Evolutionary conservation across 129 eudicot genomes (phyloP).

Genomic region (Helianthus annuus): DNA sequence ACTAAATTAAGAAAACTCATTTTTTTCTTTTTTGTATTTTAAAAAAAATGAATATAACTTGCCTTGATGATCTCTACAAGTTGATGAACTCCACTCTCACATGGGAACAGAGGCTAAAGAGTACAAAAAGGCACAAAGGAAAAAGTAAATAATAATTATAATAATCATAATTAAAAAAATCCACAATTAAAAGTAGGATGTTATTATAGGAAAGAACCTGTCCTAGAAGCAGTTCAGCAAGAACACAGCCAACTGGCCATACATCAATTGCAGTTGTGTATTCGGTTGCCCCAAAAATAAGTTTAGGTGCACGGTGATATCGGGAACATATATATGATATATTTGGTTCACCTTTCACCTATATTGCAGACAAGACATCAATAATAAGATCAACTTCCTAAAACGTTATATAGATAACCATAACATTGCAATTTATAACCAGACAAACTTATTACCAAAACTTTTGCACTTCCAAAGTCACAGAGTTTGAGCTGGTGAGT

Average conservation of each 20-base stretch:
- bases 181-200: background rate
- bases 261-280: conserved; percentile 77
- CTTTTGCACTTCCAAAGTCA: conserved; percentile 95
- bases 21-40: too few species aligned
- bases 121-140: too few species aligned
- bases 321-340: conserved; percentile 92
- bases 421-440: conserved; percentile 4
- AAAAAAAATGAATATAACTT: too few species aligned
- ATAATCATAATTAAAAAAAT: background rate
- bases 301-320: conserved; percentile 93
- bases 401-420: background rate
- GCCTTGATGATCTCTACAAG: too few species aligned
- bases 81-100: too few species aligned
- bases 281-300: conserved; percentile 87
- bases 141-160: too few species aligned
- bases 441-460: conserved; percentile 53
- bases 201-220: conserved; percentile 44
- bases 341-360: conserved; percentile 96
- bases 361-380: conserved; percentile 28
- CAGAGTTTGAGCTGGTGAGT: conserved; percentile 26
- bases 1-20: too few species aligned
- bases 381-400: background rate
- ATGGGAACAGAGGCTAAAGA: too few species aligned
- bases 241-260: conserved; percentile 96
- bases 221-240: conserved; percentile 86